Evolutionary conservation across 805 yeast genomes (phyloP), one percentile per base, ranked within the genome.

Genomic region (Ogataea degrootiae): DNA sequence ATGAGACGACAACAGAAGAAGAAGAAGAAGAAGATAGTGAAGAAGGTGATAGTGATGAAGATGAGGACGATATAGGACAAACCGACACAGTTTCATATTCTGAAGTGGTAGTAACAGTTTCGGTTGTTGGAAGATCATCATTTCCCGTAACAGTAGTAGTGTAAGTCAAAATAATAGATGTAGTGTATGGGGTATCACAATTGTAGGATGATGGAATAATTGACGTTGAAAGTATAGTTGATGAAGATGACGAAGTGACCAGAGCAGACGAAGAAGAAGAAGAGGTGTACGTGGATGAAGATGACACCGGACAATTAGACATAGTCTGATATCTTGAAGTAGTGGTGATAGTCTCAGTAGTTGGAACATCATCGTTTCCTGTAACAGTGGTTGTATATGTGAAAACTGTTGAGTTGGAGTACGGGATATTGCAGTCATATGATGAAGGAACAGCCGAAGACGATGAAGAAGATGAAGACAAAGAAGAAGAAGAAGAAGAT

Each of bases 401-500:
- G 16, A n/a, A 15, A n/a, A 34, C 16, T 3, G 17, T 34, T 34
- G 36, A 34, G 6, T 15, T 15, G 6, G 14, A 34, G 17, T 15
- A 34, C 17, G 36, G 9, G 15, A 8, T 34, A 34, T 15, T 34
- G 17, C 17, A 6, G n/a, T 15, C n/a, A 7, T 15, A 34, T 6
- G 36, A 15, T n/a, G 17, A n/a, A n/a, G n/a, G n/a, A n/a, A n/a
- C n/a, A n/a, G n/a, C n/a, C n/a, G n/a, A n/a, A n/a, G n/a, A 11
- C 5, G 52, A 37, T 21, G 52, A 39, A 19, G 23, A 31, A 3
- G 33, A 12, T 6, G 35, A 29, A 6, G 51, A 37, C 8, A 39
- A 31, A 0, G 45, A 33, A 9, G 51, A 33, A 1, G 46, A 34
- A 11, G 48, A 41, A 39, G 47, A 23, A 11, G 56, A 35, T 4